These are phyloP conservation scores for Coemansia reversa DNA, from an alignment of 192 early-diverging fungal species.

Conservation along the genomic window DNA sequence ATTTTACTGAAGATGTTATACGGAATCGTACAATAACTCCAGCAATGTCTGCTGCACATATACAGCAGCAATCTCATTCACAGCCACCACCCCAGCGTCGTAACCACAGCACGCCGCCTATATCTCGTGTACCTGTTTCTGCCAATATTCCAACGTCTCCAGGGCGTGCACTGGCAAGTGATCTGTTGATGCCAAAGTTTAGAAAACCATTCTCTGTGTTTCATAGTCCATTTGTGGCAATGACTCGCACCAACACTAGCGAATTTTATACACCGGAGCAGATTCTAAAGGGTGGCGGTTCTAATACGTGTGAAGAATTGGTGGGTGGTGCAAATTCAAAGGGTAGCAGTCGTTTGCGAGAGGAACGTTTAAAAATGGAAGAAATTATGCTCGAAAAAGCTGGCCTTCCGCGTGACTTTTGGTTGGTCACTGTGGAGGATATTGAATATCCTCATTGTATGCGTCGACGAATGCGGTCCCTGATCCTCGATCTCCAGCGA, in stretches of 20 bases:
- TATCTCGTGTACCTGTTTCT: slow-evolving; percentile 3
- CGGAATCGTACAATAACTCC: slow-evolving; percentile 9
- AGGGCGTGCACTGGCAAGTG: slow-evolving; percentile 38
- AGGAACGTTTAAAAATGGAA: slow-evolving; percentile 37
- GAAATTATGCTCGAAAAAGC: slow-evolving; percentile 45
- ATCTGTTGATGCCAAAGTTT: slow-evolving; percentile 44
- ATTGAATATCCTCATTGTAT: slow-evolving; percentile 54
- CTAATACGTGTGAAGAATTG: slow-evolving; percentile 2
- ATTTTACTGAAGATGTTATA: slow-evolving; percentile 11
- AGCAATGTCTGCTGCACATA: slow-evolving; percentile 12
- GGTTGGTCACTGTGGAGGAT: slow-evolving; percentile 53
- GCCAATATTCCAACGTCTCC: slow-evolving; percentile 8
- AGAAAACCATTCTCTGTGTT: slow-evolving; percentile 34
- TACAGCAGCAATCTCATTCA: slow-evolving; percentile 9
- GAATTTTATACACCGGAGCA: slow-evolving; percentile 20
- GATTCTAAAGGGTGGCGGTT: slow-evolving; percentile 33
- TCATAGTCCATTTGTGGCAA: slow-evolving; percentile 25
- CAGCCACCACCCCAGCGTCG: slow-evolving; percentile 9
- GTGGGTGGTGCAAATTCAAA: slow-evolving; percentile 4
- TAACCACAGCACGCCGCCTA: slow-evolving; percentile 15
- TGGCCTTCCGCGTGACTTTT: slow-evolving; percentile 48
- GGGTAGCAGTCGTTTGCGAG: slow-evolving; percentile 14
- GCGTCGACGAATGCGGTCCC: slow-evolving; percentile 41
- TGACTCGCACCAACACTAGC: slow-evolving; percentile 7
- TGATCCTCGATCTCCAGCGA: slow-evolving; percentile 38